These are phyloP conservation scores for Vitis hybrid DNA, from an alignment of 177 flowering plant genomes.

Conservation along the genomic window DNA sequence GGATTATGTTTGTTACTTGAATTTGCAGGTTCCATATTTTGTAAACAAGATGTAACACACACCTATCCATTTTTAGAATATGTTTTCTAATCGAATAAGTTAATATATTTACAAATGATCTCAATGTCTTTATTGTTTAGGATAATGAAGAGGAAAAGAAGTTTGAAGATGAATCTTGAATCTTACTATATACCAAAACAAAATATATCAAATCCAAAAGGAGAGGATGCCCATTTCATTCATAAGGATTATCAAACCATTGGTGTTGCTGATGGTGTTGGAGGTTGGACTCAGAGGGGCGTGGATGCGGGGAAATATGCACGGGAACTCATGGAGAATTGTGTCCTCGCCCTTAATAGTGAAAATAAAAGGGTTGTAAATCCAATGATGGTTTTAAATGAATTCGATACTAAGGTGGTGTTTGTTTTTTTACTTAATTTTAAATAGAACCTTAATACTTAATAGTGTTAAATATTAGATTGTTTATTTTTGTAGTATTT, in stretches of 20 bases:
- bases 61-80: too few relatives aligned
- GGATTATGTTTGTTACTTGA: too few relatives aligned
- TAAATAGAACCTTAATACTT: too few relatives aligned
- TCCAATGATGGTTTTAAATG: slow-evolving; percentile 12
- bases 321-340: slow-evolving; percentile 19
- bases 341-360: not conserved
- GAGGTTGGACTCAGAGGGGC: slow-evolving; percentile 20
- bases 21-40: too few relatives aligned
- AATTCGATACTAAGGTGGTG: slow-evolving; percentile 5
- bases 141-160: not conserved
- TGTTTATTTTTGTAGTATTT: too few relatives aligned
- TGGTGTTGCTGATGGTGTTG: slow-evolving; percentile 33
- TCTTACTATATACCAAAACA: slow-evolving; percentile 16
- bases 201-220: slow-evolving; percentile 3
- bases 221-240: slow-evolving; percentile 28
- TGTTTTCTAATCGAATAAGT: too few relatives aligned
- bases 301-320: slow-evolving; percentile 21
- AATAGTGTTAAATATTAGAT: too few relatives aligned
- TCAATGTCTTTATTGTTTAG: too few relatives aligned
- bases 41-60: too few relatives aligned
- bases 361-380: slow-evolving; percentile 6
- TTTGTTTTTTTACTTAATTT: too few relatives aligned
- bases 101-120: too few relatives aligned
- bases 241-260: slow-evolving; percentile 9
- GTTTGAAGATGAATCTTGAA: slow-evolving; percentile 10